Conservation (phyloP, 306 rosid genomes). For the Quercus berberidifolia region DNA sequence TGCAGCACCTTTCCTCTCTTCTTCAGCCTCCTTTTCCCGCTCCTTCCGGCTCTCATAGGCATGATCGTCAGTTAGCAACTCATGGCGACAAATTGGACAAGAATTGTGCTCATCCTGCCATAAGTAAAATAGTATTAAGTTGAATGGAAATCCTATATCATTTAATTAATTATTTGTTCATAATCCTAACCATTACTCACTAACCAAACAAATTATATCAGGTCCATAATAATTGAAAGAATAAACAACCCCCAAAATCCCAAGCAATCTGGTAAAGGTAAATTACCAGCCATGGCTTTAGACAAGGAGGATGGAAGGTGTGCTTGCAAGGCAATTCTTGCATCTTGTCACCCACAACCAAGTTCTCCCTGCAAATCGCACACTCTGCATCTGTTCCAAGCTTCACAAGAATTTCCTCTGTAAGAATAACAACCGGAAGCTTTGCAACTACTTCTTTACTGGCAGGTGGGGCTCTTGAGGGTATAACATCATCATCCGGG, state of each 20-base stretch:
- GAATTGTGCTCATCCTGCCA: constrained; percentile 85
- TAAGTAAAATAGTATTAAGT: constrained; percentile 8
- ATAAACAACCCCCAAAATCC: neutral
- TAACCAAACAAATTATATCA: neutral
- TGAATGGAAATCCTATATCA: neutral
- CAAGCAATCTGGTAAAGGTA: neutral
- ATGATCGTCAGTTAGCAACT: constrained; percentile 86
- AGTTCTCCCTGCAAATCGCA: constrained; percentile 85
- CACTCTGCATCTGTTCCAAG: constrained; percentile 79
- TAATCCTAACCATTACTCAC: neutral
- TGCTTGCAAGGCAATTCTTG: constrained; percentile 99
- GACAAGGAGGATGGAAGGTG: constrained; percentile 89
- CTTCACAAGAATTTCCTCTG: constrained; percentile 60
- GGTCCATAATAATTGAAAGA: neutral
- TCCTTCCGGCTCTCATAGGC: constrained; percentile 95
- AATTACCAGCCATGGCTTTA: constrained; percentile 96
- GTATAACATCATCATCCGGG: constrained; percentile 39
- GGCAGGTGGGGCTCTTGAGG: constrained; percentile 87
- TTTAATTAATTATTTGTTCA: neutral
- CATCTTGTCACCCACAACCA: constrained; percentile 74
- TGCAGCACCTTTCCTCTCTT: constrained; percentile 90
- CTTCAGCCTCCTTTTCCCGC: constrained; percentile 93
- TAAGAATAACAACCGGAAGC: constrained; percentile 71
- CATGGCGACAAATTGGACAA: constrained; percentile 84
- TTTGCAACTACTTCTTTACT: constrained; percentile 89